phyloP scores from a whole-genome alignment of 2,329 filamentous ascomycete genomes.

The Epichloe typhina region DNA sequence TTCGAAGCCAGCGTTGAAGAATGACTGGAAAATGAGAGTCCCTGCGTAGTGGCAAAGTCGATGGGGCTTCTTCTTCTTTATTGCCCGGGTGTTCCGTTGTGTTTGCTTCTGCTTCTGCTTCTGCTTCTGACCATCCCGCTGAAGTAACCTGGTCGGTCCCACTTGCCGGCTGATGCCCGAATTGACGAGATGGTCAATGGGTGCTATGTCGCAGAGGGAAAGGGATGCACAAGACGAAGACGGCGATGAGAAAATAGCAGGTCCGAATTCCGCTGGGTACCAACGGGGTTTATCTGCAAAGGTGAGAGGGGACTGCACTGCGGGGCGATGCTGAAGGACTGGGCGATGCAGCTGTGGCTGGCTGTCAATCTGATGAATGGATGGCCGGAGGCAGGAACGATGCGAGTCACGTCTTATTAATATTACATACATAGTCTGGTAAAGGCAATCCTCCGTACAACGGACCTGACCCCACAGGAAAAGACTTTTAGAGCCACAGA shows the following conservation, averaged over 20 bases:
- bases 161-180: not conserved
- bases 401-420: no score
- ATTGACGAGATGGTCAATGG: not conserved
- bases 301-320: no score
- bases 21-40: no score
- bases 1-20: no score
- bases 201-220: not conserved
- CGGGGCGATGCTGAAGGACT: not conserved
- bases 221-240: not conserved
- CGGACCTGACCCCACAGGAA: no score
- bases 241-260: not conserved
- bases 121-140: not conserved
- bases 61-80: not conserved
- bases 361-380: not conserved
- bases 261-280: not conserved
- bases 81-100: not conserved
- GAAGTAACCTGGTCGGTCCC: not conserved
- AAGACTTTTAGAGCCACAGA: no score
- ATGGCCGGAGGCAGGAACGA: not conserved
- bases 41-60: not conserved
- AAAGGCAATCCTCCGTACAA: no score
- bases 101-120: not conserved
- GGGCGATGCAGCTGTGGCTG: not conserved
- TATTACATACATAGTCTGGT: no score
- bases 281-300: no score